These are phyloP conservation scores for Hyaloscypha variabilis DNA, from an alignment of 495 filamentous ascomycete species.

Conservation along the genomic window DNA sequence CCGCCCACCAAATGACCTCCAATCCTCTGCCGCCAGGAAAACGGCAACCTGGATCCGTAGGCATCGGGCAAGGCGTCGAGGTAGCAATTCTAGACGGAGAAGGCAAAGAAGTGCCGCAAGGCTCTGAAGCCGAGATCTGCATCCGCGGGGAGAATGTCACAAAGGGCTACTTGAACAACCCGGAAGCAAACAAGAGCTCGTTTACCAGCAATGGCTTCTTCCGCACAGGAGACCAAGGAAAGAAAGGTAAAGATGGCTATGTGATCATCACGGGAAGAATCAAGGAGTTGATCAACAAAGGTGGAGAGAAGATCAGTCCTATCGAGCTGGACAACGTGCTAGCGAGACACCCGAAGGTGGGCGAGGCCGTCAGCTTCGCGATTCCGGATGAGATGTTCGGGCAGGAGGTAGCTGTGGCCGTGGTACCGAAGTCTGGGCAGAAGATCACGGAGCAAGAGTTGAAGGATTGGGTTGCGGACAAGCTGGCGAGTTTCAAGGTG, in stretches of 20 bases:
- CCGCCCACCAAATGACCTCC: constrained; percentile 86
- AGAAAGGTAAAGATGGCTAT: constrained; percentile 72
- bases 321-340: constrained; percentile 84
- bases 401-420: constrained; percentile 76
- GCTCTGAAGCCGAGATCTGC: constrained; percentile 75
- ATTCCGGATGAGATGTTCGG: constrained; percentile 77
- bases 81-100: constrained; percentile 71
- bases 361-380: constrained; percentile 81
- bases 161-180: constrained; percentile 80
- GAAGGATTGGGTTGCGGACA: constrained; percentile 65
- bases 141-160: constrained; percentile 81
- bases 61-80: constrained; percentile 79
- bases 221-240: constrained; percentile 83
- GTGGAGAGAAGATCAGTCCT: constrained; percentile 81
- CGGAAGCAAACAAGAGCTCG: constrained; percentile 66
- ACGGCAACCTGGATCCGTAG: constrained; percentile 77
- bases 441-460: constrained; percentile 57
- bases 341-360: constrained; percentile 65
- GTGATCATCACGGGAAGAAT: constrained; percentile 78
- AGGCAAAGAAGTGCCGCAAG: constrained; percentile 63
- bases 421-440: constrained; percentile 69
- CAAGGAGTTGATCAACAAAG: constrained; percentile 86
- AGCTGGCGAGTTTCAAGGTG: constrained; percentile 80
- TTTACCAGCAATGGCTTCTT: constrained; percentile 76
- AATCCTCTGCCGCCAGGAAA: constrained; percentile 77